Conservation (phyloP, 345 rosid genomes). For the Eucalyptus sp. region DNA sequence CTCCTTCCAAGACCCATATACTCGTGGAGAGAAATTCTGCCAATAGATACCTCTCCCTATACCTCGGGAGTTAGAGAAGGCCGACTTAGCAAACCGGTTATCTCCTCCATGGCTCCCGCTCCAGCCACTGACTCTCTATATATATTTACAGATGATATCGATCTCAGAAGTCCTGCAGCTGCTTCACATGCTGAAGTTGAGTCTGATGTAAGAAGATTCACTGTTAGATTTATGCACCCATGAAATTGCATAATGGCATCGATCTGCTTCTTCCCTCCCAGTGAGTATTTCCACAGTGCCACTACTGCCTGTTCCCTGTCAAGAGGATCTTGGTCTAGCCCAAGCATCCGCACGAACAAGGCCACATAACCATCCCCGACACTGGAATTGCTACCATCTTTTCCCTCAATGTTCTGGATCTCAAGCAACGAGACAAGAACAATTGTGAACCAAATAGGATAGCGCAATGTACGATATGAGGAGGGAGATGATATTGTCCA, state of each 20-base stretch:
- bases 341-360: conserved; percentile 83
- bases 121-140: conserved; percentile 71
- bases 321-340: conserved; percentile 69
- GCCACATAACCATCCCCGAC: conserved; percentile 50
- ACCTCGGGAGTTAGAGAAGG: conserved; percentile 70
- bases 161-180: conserved; percentile 77
- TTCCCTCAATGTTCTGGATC: conserved; percentile 26
- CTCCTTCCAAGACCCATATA: conserved; percentile 1
- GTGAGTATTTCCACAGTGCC: conserved; percentile 71
- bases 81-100: conserved; percentile 43
- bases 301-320: conserved; percentile 78
- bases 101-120: conserved; percentile 81
- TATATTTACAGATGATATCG: conserved; percentile 51
- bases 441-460: not conserved
- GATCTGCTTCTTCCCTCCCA: conserved; percentile 71
- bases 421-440: not conserved
- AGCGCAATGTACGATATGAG: not conserved
- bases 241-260: conserved; percentile 68
- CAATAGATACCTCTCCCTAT: conserved; percentile 15
- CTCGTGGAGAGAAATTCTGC: not conserved
- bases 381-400: conserved; percentile 23
- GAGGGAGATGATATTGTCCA: not conserved
- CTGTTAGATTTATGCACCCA: conserved; percentile 63
- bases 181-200: conserved; percentile 54
- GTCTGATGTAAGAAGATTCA: conserved; percentile 66